Evolutionary conservation across 108 stramenopile genomes (phyloP), one percentile per base, ranked within the genome.

Genomic region (Pseudonitzschia multiseries): DNA sequence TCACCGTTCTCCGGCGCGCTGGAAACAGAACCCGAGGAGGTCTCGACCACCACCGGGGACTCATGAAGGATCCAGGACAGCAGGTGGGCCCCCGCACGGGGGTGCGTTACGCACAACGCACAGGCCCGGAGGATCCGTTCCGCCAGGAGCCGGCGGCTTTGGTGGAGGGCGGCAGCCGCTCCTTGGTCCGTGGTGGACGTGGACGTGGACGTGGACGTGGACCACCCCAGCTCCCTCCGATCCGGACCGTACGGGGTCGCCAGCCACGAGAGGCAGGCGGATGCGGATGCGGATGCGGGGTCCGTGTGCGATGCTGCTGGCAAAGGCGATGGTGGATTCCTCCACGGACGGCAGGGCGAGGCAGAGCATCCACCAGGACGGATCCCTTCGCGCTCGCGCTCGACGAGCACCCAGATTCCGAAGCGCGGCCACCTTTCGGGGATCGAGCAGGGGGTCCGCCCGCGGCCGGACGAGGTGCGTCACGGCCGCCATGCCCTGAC

Each of bases 401-500:
- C 52, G 20, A 31, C n/a, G 22, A 48, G 50, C 32, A 5, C 12
- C n/a, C n/a, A 29, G 20, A n/a, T 33, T 62, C 18, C 32, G 14
- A 29, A 31, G n/a, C 33, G 18, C 26, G 54, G 21, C 24, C 26
- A n/a, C n/a, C n/a, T n/a, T n/a, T n/a, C n/a, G n/a, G 17, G 54
- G 54, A 56, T 56, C 54, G 54, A 56, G 36, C 15, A 62, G 15
- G 26, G 32, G 36, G 14, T 31, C 17, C 10, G 13, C 10, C 48
- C 31, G 4, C 24, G 56, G 68, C 33, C 67, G 50, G 6, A n/a
- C 13, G 14, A 81, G 42, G 66, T 77, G 81, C 8, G 81, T 81
- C 27, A 81, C 81, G 4, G 75, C 65, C 8, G 69, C 59, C 67
- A 81, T 72, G 10, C 71, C 81, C 36, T n/a, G 71, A 75, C 10